phyloP scores from a whole-genome alignment of 305 asterid species.

The Striga hermonthica region DNA sequence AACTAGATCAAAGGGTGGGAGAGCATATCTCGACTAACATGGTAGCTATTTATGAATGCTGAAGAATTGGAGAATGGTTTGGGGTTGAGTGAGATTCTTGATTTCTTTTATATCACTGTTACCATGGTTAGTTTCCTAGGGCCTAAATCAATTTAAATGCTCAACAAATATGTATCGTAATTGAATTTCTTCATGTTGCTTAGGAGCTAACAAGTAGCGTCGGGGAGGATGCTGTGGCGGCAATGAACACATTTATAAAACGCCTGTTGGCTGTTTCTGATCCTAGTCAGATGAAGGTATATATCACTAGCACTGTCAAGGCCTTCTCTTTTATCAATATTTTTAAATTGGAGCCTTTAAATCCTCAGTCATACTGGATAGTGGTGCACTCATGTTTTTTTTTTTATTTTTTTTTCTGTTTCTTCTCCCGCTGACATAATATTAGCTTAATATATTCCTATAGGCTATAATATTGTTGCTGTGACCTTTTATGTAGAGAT shows the following conservation, averaged over 20 bases:
- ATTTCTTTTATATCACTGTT: slow-evolving; percentile 17
- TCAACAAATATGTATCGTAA: slow-evolving; percentile 14
- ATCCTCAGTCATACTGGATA: background rate
- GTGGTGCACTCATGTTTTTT: too few relatives aligned
- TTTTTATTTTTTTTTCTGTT: too few relatives aligned
- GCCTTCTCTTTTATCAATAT: background rate
- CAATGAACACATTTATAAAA: slow-evolving; percentile 89
- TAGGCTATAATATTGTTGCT: too few relatives aligned
- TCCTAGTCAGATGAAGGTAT: slow-evolving; percentile 91
- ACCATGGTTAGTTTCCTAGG: background rate
- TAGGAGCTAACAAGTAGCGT: slow-evolving; percentile 89
- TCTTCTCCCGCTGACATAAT: too few relatives aligned
- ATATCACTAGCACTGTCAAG: slow-evolving; percentile 20
- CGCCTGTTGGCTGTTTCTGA: slow-evolving; percentile 89
- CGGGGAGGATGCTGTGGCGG: slow-evolving; percentile 81
- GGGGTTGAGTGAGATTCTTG: slow-evolving; percentile 4
- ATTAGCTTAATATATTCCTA: too few relatives aligned
- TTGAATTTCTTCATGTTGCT: slow-evolving; percentile 27
- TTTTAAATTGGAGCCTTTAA: background rate
- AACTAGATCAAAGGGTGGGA: background rate
- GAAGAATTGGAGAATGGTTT: slow-evolving; percentile 18
- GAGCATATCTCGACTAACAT: background rate
- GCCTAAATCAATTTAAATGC: slow-evolving; percentile 4
- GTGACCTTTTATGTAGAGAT: too few relatives aligned
- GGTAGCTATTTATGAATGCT: slow-evolving; percentile 22